phyloP scores from a whole-genome alignment of 805 yeast genomes.

The Lipomyces anomalus region DNA sequence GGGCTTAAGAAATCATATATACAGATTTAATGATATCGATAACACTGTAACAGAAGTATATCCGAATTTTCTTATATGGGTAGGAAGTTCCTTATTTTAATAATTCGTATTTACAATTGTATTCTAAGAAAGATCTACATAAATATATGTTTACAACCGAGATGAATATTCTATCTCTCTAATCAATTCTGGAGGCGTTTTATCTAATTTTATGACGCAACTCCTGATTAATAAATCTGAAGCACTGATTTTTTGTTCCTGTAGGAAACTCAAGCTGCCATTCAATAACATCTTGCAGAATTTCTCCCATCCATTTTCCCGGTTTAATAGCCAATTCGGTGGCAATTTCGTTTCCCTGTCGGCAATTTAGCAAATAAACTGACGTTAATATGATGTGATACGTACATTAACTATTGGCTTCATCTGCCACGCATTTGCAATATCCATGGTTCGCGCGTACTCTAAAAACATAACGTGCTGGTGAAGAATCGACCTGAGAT shows the following conservation, averaged over 20 bases:
- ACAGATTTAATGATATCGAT: not conserved
- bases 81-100: too few species aligned
- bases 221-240: conserved; percentile 33
- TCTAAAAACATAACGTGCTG: conserved; percentile 24
- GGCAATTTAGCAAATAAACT: not conserved
- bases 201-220: not conserved
- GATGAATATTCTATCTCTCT: too few species aligned
- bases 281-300: conserved; percentile 49
- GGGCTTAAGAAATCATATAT: too few species aligned
- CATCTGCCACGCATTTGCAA: conserved; percentile 43
- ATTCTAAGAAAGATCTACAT: too few species aligned
- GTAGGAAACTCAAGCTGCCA: conserved; percentile 79
- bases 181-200: too few species aligned
- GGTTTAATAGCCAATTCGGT: conserved; percentile 52
- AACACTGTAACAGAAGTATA: not conserved
- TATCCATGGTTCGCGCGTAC: conserved; percentile 32
- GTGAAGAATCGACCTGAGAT: conserved; percentile 15
- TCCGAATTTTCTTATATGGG: too few species aligned
- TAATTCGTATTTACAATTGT: too few species aligned
- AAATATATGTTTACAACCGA: too few species aligned
- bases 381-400: not conserved
- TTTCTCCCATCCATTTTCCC: conserved; percentile 77
- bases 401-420: conserved; percentile 62
- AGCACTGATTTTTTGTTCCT: conserved; percentile 48
- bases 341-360: conserved; percentile 53